Evolutionary conservation across 2,329 filamentous ascomycete genomes (phyloP).

Genomic region (Trichoderma sp.): DNA sequence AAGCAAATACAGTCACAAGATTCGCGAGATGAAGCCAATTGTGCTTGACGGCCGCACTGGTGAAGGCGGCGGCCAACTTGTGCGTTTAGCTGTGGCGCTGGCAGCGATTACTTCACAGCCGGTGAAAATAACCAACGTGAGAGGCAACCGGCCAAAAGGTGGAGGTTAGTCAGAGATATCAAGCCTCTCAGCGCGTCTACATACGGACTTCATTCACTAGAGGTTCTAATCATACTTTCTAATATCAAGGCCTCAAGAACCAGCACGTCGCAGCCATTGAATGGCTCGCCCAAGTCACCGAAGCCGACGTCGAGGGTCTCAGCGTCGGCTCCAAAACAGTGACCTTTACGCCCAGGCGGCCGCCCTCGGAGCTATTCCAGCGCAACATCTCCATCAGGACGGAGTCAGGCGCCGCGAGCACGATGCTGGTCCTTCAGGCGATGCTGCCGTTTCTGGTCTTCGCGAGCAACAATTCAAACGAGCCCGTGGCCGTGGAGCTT

Average conservation of each 20-base stretch:
- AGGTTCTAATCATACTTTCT: too few species aligned
- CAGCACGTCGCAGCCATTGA: conserved; percentile 61
- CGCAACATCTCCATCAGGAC: conserved; percentile 53
- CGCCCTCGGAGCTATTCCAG: conserved; percentile 43
- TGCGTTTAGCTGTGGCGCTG: conserved; percentile 57
- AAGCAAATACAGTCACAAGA: too few species aligned
- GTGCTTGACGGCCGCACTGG: conserved; percentile 59
- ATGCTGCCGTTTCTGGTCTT: conserved; percentile 61
- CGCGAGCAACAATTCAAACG: conserved; percentile 45
- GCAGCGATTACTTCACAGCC: conserved; percentile 57
- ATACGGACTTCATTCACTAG: not conserved
- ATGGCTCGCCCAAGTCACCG: conserved; percentile 55
- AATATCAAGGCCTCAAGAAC: conserved; percentile 55
- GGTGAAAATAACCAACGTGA: conserved; percentile 55
- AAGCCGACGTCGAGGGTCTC: conserved; percentile 53
- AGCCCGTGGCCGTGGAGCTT: conserved; percentile 53
- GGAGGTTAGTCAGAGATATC: conserved; percentile 32
- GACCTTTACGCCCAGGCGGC: conserved; percentile 47
- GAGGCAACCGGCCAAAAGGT: conserved; percentile 51
- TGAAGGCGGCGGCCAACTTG: conserved; percentile 64
- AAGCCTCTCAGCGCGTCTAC: not conserved
- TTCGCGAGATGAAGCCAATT: conserved; percentile 39
- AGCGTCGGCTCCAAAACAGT: conserved; percentile 53
- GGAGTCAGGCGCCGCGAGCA: conserved; percentile 54
- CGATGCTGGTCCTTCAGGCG: conserved; percentile 61